Evolutionary conservation across 2,329 filamentous ascomycete species (phyloP).

Genomic region (Exutisphaerella laricina): DNA sequence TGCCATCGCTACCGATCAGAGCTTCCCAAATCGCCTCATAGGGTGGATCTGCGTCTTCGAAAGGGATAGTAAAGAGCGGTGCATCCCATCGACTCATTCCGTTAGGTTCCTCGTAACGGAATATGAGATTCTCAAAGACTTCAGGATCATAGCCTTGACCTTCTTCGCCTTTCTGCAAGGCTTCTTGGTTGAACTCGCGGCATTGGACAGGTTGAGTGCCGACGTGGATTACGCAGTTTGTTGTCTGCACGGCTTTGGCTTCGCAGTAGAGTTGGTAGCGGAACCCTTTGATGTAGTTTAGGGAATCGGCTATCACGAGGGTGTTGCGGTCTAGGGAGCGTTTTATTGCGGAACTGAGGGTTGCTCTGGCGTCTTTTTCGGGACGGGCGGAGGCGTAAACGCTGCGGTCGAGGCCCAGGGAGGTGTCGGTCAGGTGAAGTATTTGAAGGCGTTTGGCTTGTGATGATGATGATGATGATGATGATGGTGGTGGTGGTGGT

Average conservation of each 20-base stretch:
- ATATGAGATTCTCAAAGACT: slow-evolving; percentile 74
- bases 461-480: slow-evolving; percentile 43
- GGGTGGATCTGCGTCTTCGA: slow-evolving; percentile 65
- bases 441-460: slow-evolving; percentile 54
- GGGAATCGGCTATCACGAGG: slow-evolving; percentile 71
- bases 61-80: slow-evolving; percentile 71
- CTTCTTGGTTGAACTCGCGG: slow-evolving; percentile 56
- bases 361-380: slow-evolving; percentile 76
- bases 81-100: slow-evolving; percentile 80
- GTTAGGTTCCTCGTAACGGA: slow-evolving; percentile 81
- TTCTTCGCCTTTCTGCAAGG: slow-evolving; percentile 26
- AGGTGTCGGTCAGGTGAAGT: slow-evolving; percentile 68
- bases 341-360: slow-evolving; percentile 72
- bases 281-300: slow-evolving; percentile 89
- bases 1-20: slow-evolving; percentile 55
- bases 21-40: slow-evolving; percentile 70
- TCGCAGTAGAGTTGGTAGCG: slow-evolving; percentile 82
- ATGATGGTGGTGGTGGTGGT: no score
- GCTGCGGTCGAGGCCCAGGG: slow-evolving; percentile 60
- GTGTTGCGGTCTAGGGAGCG: slow-evolving; percentile 64
- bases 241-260: slow-evolving; percentile 70
- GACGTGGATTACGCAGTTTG: slow-evolving; percentile 66
- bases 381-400: slow-evolving; percentile 73
- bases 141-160: slow-evolving; percentile 45
- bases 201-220: slow-evolving; percentile 53